These are phyloP conservation scores for Colletotrichum shisoi DNA, from an alignment of 2,329 filamentous ascomycete species.

Conservation along the genomic window DNA sequence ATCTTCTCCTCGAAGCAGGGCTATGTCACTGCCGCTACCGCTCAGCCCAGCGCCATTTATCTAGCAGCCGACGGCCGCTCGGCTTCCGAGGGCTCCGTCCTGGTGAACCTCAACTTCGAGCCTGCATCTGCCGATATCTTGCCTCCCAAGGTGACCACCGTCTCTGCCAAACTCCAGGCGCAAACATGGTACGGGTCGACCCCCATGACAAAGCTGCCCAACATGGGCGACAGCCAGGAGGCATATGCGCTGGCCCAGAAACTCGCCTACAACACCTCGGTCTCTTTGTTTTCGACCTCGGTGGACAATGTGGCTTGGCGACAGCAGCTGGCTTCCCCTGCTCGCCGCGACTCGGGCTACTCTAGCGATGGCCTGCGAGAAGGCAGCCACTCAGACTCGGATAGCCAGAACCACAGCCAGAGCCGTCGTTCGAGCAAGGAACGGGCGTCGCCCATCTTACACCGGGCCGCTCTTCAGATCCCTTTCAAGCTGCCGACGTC, in stretches of 20 bases:
- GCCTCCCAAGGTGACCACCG: conserved; percentile 59
- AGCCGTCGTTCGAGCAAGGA: conserved; percentile 32
- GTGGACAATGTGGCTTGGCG: conserved; percentile 54
- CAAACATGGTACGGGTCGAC: conserved; percentile 62
- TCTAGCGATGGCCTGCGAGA: conserved; percentile 53
- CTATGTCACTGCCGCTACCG: conserved; percentile 55
- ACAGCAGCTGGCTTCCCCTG: conserved; percentile 46
- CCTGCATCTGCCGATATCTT: conserved; percentile 53
- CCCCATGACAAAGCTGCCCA: conserved; percentile 58
- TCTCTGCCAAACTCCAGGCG: conserved; percentile 60
- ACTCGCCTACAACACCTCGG: conserved; percentile 58
- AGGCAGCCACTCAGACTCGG: conserved; percentile 49
- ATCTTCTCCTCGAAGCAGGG: conserved; percentile 62
- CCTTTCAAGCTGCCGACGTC: conserved; percentile 58
- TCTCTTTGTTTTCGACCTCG: conserved; percentile 50
- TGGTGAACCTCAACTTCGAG: conserved; percentile 58
- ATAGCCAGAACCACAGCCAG: conserved; percentile 41
- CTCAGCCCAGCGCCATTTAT: conserved; percentile 59
- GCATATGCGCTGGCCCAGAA: conserved; percentile 42
- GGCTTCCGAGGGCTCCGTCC: conserved; percentile 54
- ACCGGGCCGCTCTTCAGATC: conserved; percentile 56
- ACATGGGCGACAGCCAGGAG: conserved; percentile 59
- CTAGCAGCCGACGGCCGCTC: conserved; percentile 59
- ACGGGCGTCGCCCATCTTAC: conserved; percentile 47
- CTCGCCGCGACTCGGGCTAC: conserved; percentile 64